Conservation (phyloP, 805 yeast species). For the Candida oleophila region DNA sequence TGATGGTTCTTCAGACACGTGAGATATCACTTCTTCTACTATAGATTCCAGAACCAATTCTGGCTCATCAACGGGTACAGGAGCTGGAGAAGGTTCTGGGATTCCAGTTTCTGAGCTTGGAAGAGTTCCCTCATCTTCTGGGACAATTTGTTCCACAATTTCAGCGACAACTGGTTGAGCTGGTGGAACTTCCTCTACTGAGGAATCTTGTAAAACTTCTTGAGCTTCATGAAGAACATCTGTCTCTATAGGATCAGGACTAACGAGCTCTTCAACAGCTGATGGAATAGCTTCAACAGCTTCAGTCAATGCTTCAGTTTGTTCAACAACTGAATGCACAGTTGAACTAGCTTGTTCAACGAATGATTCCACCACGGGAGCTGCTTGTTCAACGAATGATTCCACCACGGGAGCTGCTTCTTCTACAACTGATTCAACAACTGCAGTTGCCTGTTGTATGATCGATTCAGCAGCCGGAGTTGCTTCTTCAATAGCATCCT, state of each 20-base stretch:
- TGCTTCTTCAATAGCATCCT: background rate
- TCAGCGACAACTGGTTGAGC: background rate
- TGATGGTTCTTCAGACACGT: background rate
- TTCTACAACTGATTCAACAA: background rate
- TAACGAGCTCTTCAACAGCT: background rate
- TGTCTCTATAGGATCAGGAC: background rate
- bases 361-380: background rate
- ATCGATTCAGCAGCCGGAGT: background rate
- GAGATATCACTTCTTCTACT: background rate
- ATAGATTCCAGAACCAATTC: background rate
- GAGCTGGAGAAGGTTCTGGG: too few species aligned
- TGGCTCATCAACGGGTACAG: background rate
- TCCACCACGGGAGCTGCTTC: background rate
- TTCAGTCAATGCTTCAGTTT: background rate
- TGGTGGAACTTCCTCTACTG: background rate
- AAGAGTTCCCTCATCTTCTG: background rate
- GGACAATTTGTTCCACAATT: constrained; percentile 1
- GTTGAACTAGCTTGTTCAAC: background rate
- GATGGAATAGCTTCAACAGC: background rate
- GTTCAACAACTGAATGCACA: background rate
- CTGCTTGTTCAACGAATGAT: background rate
- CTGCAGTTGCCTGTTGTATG: background rate
- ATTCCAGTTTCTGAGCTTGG: too few species aligned
- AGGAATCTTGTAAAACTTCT: constrained; percentile 2
- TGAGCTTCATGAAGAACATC: constrained; percentile 1